These are phyloP conservation scores for Dillenia suffruticosa DNA, from an alignment of 164 flowering plant genomes.

Conservation along the genomic window DNA sequence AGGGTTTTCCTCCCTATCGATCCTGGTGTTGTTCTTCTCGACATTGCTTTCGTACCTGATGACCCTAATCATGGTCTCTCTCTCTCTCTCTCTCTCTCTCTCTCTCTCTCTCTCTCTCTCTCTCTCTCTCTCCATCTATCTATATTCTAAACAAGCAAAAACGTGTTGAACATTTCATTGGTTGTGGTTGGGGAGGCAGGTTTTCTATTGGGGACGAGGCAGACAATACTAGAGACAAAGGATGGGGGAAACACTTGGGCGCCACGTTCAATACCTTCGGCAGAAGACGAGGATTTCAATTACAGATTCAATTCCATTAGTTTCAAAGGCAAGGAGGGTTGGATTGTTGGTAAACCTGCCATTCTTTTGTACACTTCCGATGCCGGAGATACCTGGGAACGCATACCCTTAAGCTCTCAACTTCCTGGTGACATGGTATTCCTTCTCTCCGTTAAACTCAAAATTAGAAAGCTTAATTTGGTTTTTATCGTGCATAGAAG, in stretches of 20 bases:
- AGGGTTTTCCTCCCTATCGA: slow-evolving; percentile 78
- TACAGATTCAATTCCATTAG: slow-evolving; percentile 92
- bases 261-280: slow-evolving; percentile 91
- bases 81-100: neutral
- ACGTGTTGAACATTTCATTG: neutral
- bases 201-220: slow-evolving; percentile 90
- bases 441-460: neutral
- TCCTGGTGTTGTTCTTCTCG: slow-evolving; percentile 95
- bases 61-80: slow-evolving; percentile 65
- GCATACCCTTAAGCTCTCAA: slow-evolving; percentile 83
- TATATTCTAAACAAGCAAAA: neutral
- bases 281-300: slow-evolving; percentile 98
- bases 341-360: slow-evolving; percentile 97
- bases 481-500: neutral
- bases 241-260: slow-evolving; percentile 93
- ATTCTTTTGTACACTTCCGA: slow-evolving; percentile 84
- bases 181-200: slow-evolving; percentile 31
- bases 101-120: neutral
- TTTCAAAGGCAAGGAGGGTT: slow-evolving; percentile 90
- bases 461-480: neutral
- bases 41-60: slow-evolving; percentile 93
- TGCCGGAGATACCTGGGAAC: slow-evolving; percentile 88
- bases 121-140: neutral
- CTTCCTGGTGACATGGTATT: slow-evolving; percentile 97
- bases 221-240: slow-evolving; percentile 93